Conservation (phyloP, 306 rosid genomes). For the Cucurbita maxima region DNA sequence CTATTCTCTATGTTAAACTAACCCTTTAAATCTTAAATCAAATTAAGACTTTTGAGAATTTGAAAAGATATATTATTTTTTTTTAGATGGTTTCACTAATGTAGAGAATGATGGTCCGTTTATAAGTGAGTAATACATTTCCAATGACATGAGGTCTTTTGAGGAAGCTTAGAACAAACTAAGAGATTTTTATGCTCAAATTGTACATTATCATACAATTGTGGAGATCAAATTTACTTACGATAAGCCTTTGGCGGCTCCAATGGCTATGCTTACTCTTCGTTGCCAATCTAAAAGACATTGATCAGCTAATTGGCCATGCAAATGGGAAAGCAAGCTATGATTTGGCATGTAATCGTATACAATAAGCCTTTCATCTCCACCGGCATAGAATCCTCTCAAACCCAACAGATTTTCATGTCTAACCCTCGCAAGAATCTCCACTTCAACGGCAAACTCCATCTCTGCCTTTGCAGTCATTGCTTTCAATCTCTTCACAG, state of each 20-base stretch:
- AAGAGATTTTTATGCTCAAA: too few relatives aligned
- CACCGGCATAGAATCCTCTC: constrained; percentile 80
- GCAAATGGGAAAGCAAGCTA: constrained; percentile 70
- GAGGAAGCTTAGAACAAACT: too few relatives aligned
- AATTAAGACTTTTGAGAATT: too few relatives aligned
- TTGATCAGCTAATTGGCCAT: constrained; percentile 47
- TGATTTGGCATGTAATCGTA: constrained; percentile 91
- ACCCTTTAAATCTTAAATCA: too few relatives aligned
- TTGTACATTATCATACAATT: too few relatives aligned
- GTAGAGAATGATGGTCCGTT: too few relatives aligned
- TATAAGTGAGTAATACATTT: too few relatives aligned
- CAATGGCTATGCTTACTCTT: constrained; percentile 54
- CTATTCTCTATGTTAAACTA: too few relatives aligned
- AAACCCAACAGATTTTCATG: constrained; percentile 69
- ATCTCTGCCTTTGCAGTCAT: constrained; percentile 92
- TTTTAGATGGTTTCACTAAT: too few relatives aligned
- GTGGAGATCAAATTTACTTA: constrained; percentile 14
- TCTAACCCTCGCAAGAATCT: constrained; percentile 79
- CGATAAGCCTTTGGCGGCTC: constrained; percentile 77
- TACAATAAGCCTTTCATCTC: constrained; percentile 70
- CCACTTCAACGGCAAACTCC: constrained; percentile 97
- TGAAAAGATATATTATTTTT: too few relatives aligned
- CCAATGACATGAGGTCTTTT: too few relatives aligned
- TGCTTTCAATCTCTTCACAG: constrained; percentile 66
- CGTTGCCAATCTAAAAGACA: constrained; percentile 57